Percentiles rank a stretch among this genome's conserved stretches.
phyloP scores from a whole-genome alignment of 306 rosid species.

The Gillenia trifoliata region DNA sequence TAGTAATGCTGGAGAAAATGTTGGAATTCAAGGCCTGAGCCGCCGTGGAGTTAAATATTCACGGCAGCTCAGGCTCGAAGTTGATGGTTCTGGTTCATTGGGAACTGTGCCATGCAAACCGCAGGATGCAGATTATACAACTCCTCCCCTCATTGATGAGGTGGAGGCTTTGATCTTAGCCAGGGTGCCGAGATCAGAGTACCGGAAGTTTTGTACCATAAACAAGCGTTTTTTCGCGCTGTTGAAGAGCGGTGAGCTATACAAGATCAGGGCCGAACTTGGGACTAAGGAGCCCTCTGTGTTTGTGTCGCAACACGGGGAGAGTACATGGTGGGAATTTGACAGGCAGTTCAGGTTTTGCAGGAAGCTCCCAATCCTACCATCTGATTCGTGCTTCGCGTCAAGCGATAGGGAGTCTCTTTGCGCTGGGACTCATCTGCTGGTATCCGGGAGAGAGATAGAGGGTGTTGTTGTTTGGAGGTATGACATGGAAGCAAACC shows the following conservation, averaged over 20 bases:
- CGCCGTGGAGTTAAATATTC: neutral
- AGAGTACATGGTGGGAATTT: constrained; percentile 64
- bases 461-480: constrained; percentile 60
- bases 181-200: constrained; percentile 63
- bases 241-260: constrained; percentile 53
- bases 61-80: neutral
- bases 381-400: constrained; percentile 47
- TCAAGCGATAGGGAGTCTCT: constrained; percentile 66
- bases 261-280: constrained; percentile 52
- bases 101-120: constrained; percentile 22
- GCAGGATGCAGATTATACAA: constrained; percentile 83
- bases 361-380: constrained; percentile 52
- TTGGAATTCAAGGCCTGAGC: neutral
- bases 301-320: constrained; percentile 65
- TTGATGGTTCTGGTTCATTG: neutral
- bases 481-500: constrained; percentile 38
- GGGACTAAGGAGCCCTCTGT: constrained; percentile 63
- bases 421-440: constrained; percentile 68
- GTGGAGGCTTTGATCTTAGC: constrained; percentile 64
- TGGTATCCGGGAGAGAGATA: constrained; percentile 65
- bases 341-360: constrained; percentile 48
- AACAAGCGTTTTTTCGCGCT: constrained; percentile 53
- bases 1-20: neutral
- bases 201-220: constrained; percentile 47
- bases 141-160: constrained; percentile 60